Evolutionary conservation across 2,329 filamentous ascomycete genomes (phyloP).

Genomic region (Penicillium glabrum): DNA sequence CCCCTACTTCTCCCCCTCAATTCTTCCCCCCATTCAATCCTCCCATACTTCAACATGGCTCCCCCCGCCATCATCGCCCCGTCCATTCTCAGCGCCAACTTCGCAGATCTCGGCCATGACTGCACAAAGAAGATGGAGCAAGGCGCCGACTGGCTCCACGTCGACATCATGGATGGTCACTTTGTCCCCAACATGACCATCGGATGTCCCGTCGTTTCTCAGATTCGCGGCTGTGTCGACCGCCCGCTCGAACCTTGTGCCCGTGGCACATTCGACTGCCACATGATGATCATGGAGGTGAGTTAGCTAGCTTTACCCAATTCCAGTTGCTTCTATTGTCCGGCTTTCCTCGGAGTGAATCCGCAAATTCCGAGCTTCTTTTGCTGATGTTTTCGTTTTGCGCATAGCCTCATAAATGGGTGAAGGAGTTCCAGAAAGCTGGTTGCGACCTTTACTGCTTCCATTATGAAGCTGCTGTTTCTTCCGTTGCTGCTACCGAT

Average conservation of each 20-base stretch:
- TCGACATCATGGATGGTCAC: constrained; percentile 98
- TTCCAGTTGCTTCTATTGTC: neutral
- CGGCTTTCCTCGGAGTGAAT: neutral
- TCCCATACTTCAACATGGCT: constrained; percentile 60
- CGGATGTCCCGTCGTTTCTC: constrained; percentile 89
- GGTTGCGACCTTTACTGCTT: constrained; percentile 99
- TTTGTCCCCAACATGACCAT: constrained; percentile 99
- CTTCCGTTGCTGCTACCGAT: constrained; percentile 77
- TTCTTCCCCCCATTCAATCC: constrained; percentile 1
- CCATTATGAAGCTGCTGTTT: constrained; percentile 93
- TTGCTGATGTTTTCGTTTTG: neutral
- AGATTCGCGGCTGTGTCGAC: constrained; percentile 84
- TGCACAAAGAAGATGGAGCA: constrained; percentile 83
- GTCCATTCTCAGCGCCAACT: constrained; percentile 97
- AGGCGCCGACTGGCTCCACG: constrained; percentile 89
- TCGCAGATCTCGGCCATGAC: constrained; percentile 80
- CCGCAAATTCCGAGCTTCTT: neutral
- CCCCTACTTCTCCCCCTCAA: constrained; percentile 1
- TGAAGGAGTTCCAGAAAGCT: constrained; percentile 88
- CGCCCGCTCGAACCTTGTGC: constrained; percentile 67
- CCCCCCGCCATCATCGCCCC: constrained; percentile 96
- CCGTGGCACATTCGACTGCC: constrained; percentile 95
- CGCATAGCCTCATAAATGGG: constrained; percentile 89
- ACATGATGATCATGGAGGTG: constrained; percentile 99
- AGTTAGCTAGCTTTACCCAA: neutral